Conservation (phyloP, 768 basidiomycete species). For the Lanmaoa pseudosensibilis region DNA sequence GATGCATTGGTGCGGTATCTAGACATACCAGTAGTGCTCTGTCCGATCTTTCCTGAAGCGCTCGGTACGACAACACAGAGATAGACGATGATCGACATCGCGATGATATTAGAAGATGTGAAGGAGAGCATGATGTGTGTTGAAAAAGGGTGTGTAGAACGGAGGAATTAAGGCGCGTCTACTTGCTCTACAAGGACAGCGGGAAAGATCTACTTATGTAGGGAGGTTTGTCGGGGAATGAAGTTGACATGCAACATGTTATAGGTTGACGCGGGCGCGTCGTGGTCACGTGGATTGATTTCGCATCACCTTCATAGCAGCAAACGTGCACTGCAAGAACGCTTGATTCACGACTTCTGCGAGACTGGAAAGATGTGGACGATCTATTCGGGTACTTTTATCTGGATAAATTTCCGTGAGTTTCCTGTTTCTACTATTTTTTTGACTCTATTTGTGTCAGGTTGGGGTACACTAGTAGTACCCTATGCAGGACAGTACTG, state of each 20-base stretch:
- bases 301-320: too few species aligned
- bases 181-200: conserved; percentile 20
- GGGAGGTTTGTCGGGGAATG: neutral
- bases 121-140: conserved; percentile 9
- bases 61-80: conserved; percentile 7
- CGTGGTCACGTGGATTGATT: conserved; percentile 26
- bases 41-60: conserved; percentile 1
- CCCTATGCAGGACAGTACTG: too few species aligned
- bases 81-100: conserved; percentile 12
- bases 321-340: too few species aligned
- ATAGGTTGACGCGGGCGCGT: conserved; percentile 1
- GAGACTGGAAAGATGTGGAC: too few species aligned
- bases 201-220: neutral
- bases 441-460: too few species aligned
- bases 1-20: conserved; percentile 1
- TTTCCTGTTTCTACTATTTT: too few species aligned
- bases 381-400: too few species aligned
- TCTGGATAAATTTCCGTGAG: too few species aligned
- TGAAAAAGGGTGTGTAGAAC: neutral
- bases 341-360: too few species aligned
- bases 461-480: too few species aligned
- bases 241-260: neutral
- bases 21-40: neutral
- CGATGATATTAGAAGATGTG: conserved; percentile 9
- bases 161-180: neutral